Conservation (phyloP, 257 asterid genomes). For the Ilex aquifolium region DNA sequence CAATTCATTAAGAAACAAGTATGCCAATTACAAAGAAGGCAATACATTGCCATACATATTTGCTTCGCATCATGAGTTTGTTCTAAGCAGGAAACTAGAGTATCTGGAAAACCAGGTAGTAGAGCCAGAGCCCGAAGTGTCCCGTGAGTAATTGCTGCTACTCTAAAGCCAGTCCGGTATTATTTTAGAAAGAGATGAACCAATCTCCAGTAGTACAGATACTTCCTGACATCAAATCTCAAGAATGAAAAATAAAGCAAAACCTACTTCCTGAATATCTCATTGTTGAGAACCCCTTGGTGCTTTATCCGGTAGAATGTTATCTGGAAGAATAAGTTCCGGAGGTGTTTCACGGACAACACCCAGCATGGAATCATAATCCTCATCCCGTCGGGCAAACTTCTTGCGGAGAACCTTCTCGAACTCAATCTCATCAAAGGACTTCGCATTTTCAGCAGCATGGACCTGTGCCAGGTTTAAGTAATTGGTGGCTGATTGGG, state of each 20-base stretch:
- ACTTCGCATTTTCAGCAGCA: slow-evolving; percentile 73
- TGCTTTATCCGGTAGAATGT: slow-evolving; percentile 59
- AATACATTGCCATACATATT: too few relatives aligned
- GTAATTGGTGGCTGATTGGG: slow-evolving; percentile 66
- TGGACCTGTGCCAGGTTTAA: slow-evolving; percentile 78
- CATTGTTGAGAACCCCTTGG: slow-evolving; percentile 44
- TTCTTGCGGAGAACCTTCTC: slow-evolving; percentile 77
- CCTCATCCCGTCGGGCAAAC: slow-evolving; percentile 65
- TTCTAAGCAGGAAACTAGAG: neutral
- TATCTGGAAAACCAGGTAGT: neutral
- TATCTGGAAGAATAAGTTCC: slow-evolving; percentile 72
- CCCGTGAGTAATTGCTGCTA: neutral
- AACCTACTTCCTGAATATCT: slow-evolving; percentile 15
- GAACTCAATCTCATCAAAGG: slow-evolving; percentile 69
- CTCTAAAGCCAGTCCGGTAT: slow-evolving; percentile 12
- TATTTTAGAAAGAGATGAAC: slow-evolving; percentile 3
- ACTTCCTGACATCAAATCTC: slow-evolving; percentile 9
- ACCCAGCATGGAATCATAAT: slow-evolving; percentile 76
- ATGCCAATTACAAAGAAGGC: too few relatives aligned
- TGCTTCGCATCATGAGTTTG: too few relatives aligned
- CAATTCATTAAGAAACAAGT: too few relatives aligned
- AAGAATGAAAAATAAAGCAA: slow-evolving; percentile 9
- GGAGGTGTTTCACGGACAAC: slow-evolving; percentile 76
- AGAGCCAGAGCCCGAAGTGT: neutral
- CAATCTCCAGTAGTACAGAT: slow-evolving; percentile 5